Evolutionary conservation across 164 flowering plant species (phyloP), one percentile per base, ranked within the genome.

Genomic region (Tetracentron sinense): DNA sequence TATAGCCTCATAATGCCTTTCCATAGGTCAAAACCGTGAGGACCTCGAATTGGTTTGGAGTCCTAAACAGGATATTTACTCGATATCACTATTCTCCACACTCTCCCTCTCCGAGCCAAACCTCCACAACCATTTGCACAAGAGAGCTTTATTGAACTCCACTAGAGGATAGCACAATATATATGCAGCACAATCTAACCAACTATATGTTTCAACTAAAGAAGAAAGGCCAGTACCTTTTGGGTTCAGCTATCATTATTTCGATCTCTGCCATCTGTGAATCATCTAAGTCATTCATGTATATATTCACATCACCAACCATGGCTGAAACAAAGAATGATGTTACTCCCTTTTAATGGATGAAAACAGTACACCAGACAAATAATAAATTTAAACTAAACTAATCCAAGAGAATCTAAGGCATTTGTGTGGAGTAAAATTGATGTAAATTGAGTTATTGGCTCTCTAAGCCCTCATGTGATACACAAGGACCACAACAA

Each of bases 271-370:
- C 97, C 60, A 82, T 42, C 26, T 72, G 79, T 47, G 79, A 54
- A 73, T 92, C 88, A 72, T 95, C 97, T 78, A 76, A 28, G 68
- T 90, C 97, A 74, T 88, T 88, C 97, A 92, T 88, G 76, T 82
- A 95, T 29, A 95, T 76, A 63, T 92, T 95, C 38, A 95, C 97
- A 78, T 95, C 99, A 65, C 99, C 99, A 64, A 77, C 85, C 99
- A 92, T 92, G 33, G 97, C 99, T 94, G 89, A 59, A 70, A 74
- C 67, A 59, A 29, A 49, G 52, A 55, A 54, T 19, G 46, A 19
- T 8, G 28, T 58, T 30, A 62, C 12, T 52, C 42, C 52, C 22
- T 57, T 26, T 16, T 8, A 17, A 47, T 19, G 15, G 48, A 56
- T 27, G 26, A 58, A 56, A 26, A 28, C 4, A 17, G 42, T 21